phyloP scores from a whole-genome alignment of 2,329 filamentous ascomycete genomes.

The Fusarium odoratissimum region DNA sequence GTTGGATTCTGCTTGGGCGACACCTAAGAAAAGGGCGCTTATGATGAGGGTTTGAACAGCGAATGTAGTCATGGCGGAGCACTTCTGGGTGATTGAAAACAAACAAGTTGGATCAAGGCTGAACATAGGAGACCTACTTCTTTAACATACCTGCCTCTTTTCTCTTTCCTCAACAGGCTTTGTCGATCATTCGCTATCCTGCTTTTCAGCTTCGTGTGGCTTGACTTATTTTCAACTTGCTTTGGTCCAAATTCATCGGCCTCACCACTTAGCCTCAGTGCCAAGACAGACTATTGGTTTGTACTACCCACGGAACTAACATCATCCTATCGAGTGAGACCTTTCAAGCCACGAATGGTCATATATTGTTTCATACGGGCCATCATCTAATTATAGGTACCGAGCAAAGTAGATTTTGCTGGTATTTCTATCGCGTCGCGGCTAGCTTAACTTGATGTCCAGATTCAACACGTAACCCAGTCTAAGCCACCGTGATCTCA shows the following conservation, averaged over 20 bases:
- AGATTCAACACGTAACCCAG: background rate
- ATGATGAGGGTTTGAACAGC: too few species aligned
- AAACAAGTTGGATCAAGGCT: too few species aligned
- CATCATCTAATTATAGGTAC: background rate
- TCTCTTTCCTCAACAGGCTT: rapidly evolving
- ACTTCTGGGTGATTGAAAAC: too few species aligned
- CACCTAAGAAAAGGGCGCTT: too few species aligned
- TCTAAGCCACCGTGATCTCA: rapidly evolving
- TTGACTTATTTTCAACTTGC: background rate
- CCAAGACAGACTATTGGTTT: background rate
- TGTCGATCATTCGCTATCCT: background rate
- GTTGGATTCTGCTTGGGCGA: too few species aligned
- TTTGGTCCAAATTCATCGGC: rapidly evolving
- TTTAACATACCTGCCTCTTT: rapidly evolving
- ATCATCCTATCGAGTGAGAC: background rate
- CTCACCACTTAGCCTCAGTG: rapidly evolving
- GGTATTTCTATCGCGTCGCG: background rate
- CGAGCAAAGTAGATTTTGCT: rapidly evolving
- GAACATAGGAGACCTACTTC: rapidly evolving
- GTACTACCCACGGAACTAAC: rapidly evolving
- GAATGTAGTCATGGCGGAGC: too few species aligned
- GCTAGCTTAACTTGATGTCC: background rate
- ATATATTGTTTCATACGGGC: rapidly evolving
- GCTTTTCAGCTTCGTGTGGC: background rate
- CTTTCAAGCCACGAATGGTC: background rate